Evolutionary conservation across 108 stramenopile species (phyloP), one percentile per base, ranked within the genome.

Genomic region (Pseudonitzschia multistriata): DNA sequence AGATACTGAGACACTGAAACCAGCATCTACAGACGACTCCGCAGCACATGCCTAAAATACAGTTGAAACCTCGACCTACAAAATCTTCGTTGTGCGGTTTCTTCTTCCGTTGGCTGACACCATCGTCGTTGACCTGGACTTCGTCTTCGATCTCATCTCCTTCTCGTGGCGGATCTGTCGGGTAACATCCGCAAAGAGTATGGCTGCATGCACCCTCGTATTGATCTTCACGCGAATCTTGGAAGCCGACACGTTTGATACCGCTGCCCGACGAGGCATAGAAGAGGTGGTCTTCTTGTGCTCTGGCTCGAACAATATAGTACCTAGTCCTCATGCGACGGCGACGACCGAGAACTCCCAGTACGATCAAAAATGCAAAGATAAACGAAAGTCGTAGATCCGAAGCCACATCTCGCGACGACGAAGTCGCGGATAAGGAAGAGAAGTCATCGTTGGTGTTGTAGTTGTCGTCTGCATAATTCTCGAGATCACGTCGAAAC

Each of bases 171-270:
- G 64, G 79, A 74, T 94, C 93, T 11, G 84, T 79, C 36, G 93
- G 93, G 78, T 94, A 94, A 73, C 93, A 94, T 24, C 93, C 93
- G 65, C 83, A 88, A 1, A 94, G 72, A 1, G 90, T 89, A 70
- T 94, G 93, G 70, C 83, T 83, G 65, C 93, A 94, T 5, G 88
- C 93, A n/a, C 88, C 90, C 52, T 94, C 88, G 69, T 87, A 91
- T 60, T 90, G 81, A 68, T 88, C 85, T 69, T 94, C 93, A 30
- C 81, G 56, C n/a, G 81, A 84, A 40, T 81, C 81, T 55, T 87
- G 82, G 24, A 85, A 81, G 25, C 76, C 77, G 14, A 85, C 56
- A 22, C 79, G 77, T 25, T 78, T 72, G 49, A 67, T 49, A 24
- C 77, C 82, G 28, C 71, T 71, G 21, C 77, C 76, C n/a, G 87